These are phyloP conservation scores for Boletus coccyginus DNA, from an alignment of 768 basidiomycete species.

Conservation along the genomic window DNA sequence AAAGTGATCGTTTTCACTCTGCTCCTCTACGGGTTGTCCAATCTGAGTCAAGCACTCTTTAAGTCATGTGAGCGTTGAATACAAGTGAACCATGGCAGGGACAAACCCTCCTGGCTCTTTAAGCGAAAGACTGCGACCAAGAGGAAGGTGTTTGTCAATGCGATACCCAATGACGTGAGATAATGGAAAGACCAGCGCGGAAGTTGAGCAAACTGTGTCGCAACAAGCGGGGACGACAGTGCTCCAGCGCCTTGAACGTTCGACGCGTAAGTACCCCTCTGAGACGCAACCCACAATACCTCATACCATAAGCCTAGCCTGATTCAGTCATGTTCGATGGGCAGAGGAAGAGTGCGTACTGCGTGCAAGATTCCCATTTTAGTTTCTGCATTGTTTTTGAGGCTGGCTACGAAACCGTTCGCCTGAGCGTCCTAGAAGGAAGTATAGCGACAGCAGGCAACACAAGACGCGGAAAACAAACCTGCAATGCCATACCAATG, in stretches of 20 bases:
- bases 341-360: conserved; percentile 20
- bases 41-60: conserved; percentile 54
- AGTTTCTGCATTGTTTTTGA: conserved; percentile 36
- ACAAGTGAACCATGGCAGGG: neutral
- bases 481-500: conserved; percentile 45
- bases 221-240: conserved; percentile 64
- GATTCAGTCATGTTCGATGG: neutral
- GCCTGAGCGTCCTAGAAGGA: conserved; percentile 44
- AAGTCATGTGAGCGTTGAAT: neutral
- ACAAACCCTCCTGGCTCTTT: conserved; percentile 66
- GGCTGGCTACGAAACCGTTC: conserved; percentile 43
- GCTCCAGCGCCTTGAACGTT: conserved; percentile 59
- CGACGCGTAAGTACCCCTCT: conserved; percentile 5
- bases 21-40: conserved; percentile 45
- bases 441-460: neutral
- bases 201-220: conserved; percentile 75
- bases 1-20: conserved; percentile 37
- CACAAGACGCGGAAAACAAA: conserved; percentile 15
- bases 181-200: conserved; percentile 77
- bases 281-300: neutral
- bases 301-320: conserved; percentile 33
- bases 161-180: conserved; percentile 65
- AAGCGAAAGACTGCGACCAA: conserved; percentile 61
- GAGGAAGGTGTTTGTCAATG: conserved; percentile 50
- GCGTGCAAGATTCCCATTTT: conserved; percentile 44